phyloP scores from a whole-genome alignment of 768 basidiomycete genomes.

The Amanita subjunquillea region DNA sequence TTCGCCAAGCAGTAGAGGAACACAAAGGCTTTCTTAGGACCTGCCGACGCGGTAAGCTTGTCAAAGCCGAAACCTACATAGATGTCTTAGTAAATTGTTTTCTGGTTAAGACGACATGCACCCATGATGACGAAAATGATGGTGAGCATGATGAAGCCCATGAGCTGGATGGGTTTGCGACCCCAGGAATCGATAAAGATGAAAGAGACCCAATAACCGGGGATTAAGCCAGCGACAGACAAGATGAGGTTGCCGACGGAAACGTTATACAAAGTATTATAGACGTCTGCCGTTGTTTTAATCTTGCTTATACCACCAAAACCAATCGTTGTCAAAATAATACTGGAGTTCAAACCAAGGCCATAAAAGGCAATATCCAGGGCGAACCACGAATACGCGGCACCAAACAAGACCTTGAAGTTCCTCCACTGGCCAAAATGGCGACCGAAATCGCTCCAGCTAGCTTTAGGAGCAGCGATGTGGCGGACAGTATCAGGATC shows the following conservation, averaged over 20 bases:
- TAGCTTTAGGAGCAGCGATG: conserved; percentile 60
- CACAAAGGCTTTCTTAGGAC: conserved; percentile 51
- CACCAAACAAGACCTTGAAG: conserved; percentile 68
- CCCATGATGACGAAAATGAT: conserved; percentile 62
- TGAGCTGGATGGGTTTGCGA: conserved; percentile 71
- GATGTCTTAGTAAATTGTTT: not conserved
- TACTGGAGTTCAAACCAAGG: conserved; percentile 73
- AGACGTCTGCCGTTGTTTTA: conserved; percentile 29
- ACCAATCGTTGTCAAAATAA: conserved; percentile 66
- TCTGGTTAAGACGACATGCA: conserved; percentile 17
- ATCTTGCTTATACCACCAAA: conserved; percentile 39
- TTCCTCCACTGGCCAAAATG: conserved; percentile 74
- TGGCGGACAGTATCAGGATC: conserved; percentile 54
- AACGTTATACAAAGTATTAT: conserved; percentile 50
- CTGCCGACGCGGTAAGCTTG: conserved; percentile 33
- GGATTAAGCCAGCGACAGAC: conserved; percentile 69
- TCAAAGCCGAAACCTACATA: conserved; percentile 56
- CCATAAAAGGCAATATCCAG: conserved; percentile 88
- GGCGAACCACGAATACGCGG: conserved; percentile 83
- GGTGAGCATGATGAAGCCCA: conserved; percentile 66
- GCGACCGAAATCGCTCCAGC: conserved; percentile 50
- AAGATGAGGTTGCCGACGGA: conserved; percentile 71
- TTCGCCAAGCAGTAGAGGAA: conserved; percentile 82
- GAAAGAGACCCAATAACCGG: conserved; percentile 64
- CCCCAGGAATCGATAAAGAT: conserved; percentile 71